Conservation (phyloP, 2,329 filamentous ascomycete species). For the Pseudopithomyces maydicus region DNA sequence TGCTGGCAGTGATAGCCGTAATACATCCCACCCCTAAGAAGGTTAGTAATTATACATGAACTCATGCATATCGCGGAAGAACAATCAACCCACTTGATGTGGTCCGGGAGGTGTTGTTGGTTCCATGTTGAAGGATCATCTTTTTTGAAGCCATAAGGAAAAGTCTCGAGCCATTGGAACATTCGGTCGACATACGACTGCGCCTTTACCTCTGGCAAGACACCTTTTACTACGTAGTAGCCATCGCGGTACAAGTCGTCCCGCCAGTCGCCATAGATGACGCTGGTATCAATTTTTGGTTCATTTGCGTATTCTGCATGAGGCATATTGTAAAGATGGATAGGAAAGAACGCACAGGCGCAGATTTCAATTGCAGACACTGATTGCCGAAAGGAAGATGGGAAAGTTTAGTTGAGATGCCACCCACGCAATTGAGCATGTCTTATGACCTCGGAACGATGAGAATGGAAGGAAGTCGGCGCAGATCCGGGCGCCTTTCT, state of each 20-base stretch:
- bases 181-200: constrained; percentile 48
- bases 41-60: too few relatives aligned
- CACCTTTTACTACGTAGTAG: constrained; percentile 49
- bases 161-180: constrained; percentile 51
- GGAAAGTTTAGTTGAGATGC: not conserved
- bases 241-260: constrained; percentile 51
- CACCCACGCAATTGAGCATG: not conserved
- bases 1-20: constrained; percentile 44
- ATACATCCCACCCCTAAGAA: constrained; percentile 48
- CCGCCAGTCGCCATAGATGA: constrained; percentile 41
- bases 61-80: too few relatives aligned
- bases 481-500: too few relatives aligned
- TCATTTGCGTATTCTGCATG: constrained; percentile 13
- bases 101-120: constrained; percentile 44
- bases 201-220: constrained; percentile 45
- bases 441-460: not conserved
- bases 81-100: constrained; percentile 34
- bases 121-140: constrained; percentile 43
- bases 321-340: constrained; percentile 1
- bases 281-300: constrained; percentile 15
- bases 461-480: not conserved
- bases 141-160: constrained; percentile 47
- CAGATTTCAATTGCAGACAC: not conserved
- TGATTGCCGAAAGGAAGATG: not conserved
- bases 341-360: not conserved